Evolutionary conservation across 2,329 filamentous ascomycete genomes (phyloP), one percentile per base, ranked within the genome.

Genomic region (Tolypocladium capitatum): DNA sequence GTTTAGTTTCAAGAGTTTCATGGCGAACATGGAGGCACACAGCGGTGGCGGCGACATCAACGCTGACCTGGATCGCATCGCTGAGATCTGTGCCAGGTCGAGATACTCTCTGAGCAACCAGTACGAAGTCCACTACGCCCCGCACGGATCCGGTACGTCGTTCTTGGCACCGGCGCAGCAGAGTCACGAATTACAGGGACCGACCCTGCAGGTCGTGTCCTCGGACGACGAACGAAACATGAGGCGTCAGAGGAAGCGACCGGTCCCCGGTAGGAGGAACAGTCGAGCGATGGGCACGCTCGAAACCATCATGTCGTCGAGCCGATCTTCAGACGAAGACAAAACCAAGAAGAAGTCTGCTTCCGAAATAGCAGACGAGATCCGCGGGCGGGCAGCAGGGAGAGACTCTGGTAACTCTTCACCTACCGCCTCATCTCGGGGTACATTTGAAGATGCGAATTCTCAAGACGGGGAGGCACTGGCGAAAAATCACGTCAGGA

Each of bases 251-350:
- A 63, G 63, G 46, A 68, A 66, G 53, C 64, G 71, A 20, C 65
- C 70, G 20, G 66, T 65, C 40, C 64, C 63, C 0, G 60, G 60
- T 2, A 65, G 74, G 35, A 65, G 71, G 38, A 70, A 69, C 46
- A 78, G 74, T 49, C 67, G 68, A 24, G 79, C 79, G 5, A 77
- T 81, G 60, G 76, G 78, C 3, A 82, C 78, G 1, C 62, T 83
- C 4, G 78, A 83, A 56, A 83, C 79, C 1, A 83, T 83, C 56
- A 82, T 82, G 69, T 81, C 77, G 24, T 80, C 76, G 0, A 82
- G 78, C 51, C 72, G 78, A 27, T 82, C 78, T 1, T 81, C 78
- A 0, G 77, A 80, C 24, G 79, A 82, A 52, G 78, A 80, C 38
- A 74, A 71, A 54, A 67, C 71, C n/a, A 76, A 72, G 54, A 80